Evolutionary conservation across 225 moss, liverwort and hornwort species (phyloP), one percentile per base, ranked within the genome.

Genomic region (Sphagnum tenellum): DNA sequence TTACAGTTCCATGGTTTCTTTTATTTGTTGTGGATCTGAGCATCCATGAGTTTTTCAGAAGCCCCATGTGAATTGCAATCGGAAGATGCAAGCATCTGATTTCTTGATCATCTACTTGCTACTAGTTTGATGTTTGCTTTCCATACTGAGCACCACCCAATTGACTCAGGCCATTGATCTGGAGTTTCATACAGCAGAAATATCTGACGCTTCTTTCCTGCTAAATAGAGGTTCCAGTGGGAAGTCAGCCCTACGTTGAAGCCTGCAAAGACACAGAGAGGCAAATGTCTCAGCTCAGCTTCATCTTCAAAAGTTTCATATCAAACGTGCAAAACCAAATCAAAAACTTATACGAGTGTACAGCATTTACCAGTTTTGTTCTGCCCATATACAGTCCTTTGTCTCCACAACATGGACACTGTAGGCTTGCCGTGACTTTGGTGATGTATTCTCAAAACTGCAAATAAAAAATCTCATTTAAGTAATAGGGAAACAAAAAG

Each of bases 351-450:
- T 4, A 44, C 8, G 5, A n/a, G 8, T 46, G 14, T 44, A 62
- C 2, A 11, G 4, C 5, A 76, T 87, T 73, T 61, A 99, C 98
- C 98, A 99, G 74, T 83, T 99, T 7, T 83, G 87, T 70, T 81
- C 64, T 45, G 89, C 80, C 73, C 85, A 99, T 12, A 78, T 52
- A 51, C 82, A 73, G 54, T 79, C 86, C 50, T 77, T 79, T 48
- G 88, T 89, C 76, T 99, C 98, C 59, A 99, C 65, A 65, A 89
- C 47, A 74, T 99, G 93, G 52, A 99, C 75, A 73, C 98, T 99
- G 76, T 88, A 93, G 12, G 98, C 98, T 62, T 90, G 93, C 58
- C 98, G 89, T 4, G 93, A 74, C 70, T 93, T 99, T 64, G 82
- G 65, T 7, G 98, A 99, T 55, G 73, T 69, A 64, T 99, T 99